Conservation (phyloP, 116 monocot genomes). For the Posidonia oceanica region DNA sequence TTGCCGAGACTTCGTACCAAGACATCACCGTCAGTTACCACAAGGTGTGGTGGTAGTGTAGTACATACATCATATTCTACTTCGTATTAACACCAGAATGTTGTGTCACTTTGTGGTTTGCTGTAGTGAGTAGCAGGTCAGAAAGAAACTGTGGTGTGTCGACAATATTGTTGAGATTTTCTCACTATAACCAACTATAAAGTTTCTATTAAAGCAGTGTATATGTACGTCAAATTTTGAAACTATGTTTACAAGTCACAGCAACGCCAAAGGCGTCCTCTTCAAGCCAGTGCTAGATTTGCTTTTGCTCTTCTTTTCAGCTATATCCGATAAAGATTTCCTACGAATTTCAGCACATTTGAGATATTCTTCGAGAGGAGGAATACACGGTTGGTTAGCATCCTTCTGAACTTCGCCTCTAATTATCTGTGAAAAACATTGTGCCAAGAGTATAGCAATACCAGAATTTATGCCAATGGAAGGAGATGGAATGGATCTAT, state of each 20-base stretch:
- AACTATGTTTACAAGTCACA: neutral
- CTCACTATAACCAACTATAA: too few species aligned
- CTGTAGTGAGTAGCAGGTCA: too few species aligned
- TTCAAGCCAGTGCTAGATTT: constrained; percentile 7
- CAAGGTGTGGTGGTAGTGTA: too few species aligned
- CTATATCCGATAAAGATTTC: constrained; percentile 19
- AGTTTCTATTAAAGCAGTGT: too few species aligned
- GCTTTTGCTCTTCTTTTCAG: constrained; percentile 8
- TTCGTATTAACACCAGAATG: too few species aligned
- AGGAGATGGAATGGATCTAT: neutral
- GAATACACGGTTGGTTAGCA: constrained; percentile 24
- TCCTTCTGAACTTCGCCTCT: constrained; percentile 46
- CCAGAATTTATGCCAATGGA: neutral
- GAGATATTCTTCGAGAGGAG: constrained; percentile 73
- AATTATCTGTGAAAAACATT: constrained; percentile 36
- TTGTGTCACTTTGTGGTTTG: too few species aligned
- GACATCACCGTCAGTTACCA: too few species aligned
- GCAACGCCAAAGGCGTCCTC: constrained; percentile 4
- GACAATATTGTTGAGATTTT: too few species aligned
- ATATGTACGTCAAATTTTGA: too few species aligned
- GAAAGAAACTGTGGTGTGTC: too few species aligned
- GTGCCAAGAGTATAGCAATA: neutral
- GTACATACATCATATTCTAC: too few species aligned
- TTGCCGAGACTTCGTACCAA: too few species aligned
- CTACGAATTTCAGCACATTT: constrained; percentile 55